Percentiles rank a stretch among this genome's conserved stretches.
phyloP scores from a whole-genome alignment of 2,329 filamentous ascomycete genomes.

The Anthostomella pinea region DNA sequence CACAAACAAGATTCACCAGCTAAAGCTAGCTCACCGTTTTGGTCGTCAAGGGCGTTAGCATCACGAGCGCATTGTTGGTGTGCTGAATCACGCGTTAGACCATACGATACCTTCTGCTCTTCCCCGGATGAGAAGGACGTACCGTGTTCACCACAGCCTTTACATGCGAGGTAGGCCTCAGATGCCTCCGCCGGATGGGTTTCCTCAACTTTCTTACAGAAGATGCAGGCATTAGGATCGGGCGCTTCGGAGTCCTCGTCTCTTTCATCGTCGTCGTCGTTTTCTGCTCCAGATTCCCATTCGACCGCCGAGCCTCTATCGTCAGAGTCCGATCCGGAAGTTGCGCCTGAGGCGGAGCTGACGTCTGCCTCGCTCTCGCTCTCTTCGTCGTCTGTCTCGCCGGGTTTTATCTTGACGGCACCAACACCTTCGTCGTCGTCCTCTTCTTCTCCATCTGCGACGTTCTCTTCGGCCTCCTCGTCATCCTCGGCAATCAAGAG shows the following conservation, averaged over 20 bases:
- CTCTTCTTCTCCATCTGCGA: slow-evolving; percentile 34
- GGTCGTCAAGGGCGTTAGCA: slow-evolving; percentile 58
- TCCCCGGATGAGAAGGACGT: slow-evolving; percentile 42
- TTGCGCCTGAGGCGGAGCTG: slow-evolving; percentile 26
- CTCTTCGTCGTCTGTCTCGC: slow-evolving; percentile 46
- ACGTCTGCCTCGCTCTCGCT: slow-evolving; percentile 34
- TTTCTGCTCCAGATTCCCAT: slow-evolving; percentile 28
- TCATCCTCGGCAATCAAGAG: slow-evolving; percentile 34
- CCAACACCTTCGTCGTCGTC: slow-evolving; percentile 55
- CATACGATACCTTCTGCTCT: no score
- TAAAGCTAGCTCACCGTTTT: slow-evolving; percentile 55
- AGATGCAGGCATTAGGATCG: slow-evolving; percentile 23
- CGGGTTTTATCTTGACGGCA: slow-evolving; percentile 55
- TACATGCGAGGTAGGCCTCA: slow-evolving; percentile 74
- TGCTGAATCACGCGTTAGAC: slow-evolving; percentile 58
- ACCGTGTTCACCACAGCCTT: slow-evolving; percentile 80
- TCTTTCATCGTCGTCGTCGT: slow-evolving; percentile 31
- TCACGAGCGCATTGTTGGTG: slow-evolving; percentile 87
- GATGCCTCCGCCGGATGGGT: slow-evolving; percentile 63
- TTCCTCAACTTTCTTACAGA: slow-evolving; percentile 36
- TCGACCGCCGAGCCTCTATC: slow-evolving; percentile 29
- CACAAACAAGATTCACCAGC: slow-evolving; percentile 11
- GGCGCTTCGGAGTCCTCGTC: slow-evolving; percentile 33
- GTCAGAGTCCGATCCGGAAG: no score
- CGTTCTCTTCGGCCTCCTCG: slow-evolving; percentile 25